Evolutionary conservation across 345 rosid genomes (phyloP).

Genomic region (Brassica carinata): DNA sequence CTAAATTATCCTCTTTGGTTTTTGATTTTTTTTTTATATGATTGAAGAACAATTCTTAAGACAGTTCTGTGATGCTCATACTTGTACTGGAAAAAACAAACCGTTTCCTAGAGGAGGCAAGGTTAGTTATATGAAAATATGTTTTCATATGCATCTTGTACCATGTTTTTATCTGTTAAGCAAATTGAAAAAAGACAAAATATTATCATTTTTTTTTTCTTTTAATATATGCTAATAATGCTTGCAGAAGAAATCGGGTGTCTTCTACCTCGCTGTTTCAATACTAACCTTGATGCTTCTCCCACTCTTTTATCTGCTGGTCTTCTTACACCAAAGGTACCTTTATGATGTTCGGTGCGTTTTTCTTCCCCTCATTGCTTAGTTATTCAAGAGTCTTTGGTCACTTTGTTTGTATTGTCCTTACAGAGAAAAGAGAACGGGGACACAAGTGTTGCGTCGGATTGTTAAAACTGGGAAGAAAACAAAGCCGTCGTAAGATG

Average conservation of each 20-base stretch:
- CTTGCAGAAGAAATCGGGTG: conserved; percentile 65
- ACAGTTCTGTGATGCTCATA: conserved; percentile 95
- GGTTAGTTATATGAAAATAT: conserved; percentile 42
- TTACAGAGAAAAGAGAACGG: conserved; percentile 70
- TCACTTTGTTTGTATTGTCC: conserved; percentile 10
- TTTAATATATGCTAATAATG: neutral
- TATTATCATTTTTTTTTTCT: neutral
- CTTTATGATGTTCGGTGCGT: neutral
- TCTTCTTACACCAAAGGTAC: conserved; percentile 79
- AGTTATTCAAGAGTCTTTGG: conserved; percentile 16
- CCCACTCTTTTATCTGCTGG: conserved; percentile 79
- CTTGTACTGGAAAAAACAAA: conserved; percentile 62
- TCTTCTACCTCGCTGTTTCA: conserved; percentile 74
- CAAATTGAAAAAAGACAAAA: neutral
- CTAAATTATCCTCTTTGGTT: conserved; percentile 4
- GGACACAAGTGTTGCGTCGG: conserved; percentile 80
- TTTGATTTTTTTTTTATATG: conserved; percentile 8
- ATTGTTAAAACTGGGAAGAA: conserved; percentile 56
- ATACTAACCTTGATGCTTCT: conserved; percentile 85
- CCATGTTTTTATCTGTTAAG: neutral
- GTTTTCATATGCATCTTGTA: neutral
- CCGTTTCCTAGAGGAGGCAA: conserved; percentile 82
- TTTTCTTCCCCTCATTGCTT: neutral
- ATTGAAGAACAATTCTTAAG: conserved; percentile 70
- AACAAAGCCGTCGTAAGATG: conserved; percentile 55